Evolutionary conservation across 2,329 filamentous ascomycete species (phyloP).

Genomic region (Zymoseptoria crescenta): DNA sequence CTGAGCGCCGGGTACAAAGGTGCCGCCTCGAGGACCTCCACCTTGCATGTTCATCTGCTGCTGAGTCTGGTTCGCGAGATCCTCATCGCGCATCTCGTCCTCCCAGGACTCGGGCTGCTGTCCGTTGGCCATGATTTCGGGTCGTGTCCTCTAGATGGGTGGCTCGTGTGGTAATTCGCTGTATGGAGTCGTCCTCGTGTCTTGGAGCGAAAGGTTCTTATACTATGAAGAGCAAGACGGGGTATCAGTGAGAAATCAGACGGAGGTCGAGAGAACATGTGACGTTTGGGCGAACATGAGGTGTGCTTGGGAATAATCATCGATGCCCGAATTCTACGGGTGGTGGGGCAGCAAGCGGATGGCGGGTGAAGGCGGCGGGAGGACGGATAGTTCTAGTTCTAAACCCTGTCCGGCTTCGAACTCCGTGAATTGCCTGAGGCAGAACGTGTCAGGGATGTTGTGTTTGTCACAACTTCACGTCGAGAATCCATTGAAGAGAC

Average conservation of each 20-base stretch:
- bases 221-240: background rate
- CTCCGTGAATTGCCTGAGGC: no score
- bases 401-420: background rate
- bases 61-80: constrained; percentile 32
- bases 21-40: constrained; percentile 10
- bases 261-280: background rate
- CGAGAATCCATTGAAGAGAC: background rate
- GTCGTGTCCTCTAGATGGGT: background rate
- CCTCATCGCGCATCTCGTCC: constrained; percentile 33
- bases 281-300: background rate
- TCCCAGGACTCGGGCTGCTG: constrained; percentile 67
- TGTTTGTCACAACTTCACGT: background rate
- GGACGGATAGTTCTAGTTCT: no score
- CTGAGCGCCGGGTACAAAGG: constrained; percentile 29
- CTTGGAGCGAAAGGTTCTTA: background rate
- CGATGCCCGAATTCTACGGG: background rate
- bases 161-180: background rate
- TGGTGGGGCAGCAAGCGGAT: background rate
- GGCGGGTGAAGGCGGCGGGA: no score
- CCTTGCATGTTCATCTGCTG: constrained; percentile 31
- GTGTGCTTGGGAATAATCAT: background rate
- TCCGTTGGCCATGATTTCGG: constrained; percentile 21
- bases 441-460: no score
- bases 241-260: background rate
- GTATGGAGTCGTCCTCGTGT: background rate